Evolutionary conservation across 2,329 filamentous ascomycete species (phyloP), one percentile per base, ranked within the genome.

Genomic region (Colletotrichum zoysiae): DNA sequence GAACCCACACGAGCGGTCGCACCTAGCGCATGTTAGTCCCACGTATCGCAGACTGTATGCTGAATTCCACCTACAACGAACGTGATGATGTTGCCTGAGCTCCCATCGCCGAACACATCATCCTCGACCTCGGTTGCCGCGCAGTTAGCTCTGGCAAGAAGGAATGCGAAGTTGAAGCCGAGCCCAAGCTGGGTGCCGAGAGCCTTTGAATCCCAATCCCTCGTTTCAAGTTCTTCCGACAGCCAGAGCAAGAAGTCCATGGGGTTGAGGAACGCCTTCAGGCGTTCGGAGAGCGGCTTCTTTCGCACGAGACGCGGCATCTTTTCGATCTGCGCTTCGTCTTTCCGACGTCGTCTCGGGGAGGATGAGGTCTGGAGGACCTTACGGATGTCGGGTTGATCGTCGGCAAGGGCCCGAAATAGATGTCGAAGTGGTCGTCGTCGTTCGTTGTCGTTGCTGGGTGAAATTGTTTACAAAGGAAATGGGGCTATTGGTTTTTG

Each of bases 171-270:
- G 81, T 98, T 98, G 77, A 95, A 85, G 0, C 80, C 87, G 38
- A 97, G 76, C 6, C 95, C 95, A 23, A 97, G 84, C 63, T 93
- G 91, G 6, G 90, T 89, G 35, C 94, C 93, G 80, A 94, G 92
- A 46, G 90, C 84, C 75, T 93, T 92, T 26, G 95, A 94, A 76
- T 98, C 93, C 91, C 95, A 97, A 77, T 97, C 93, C 78, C 92
- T 91, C 38, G 94, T 94, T 79, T 98, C 95, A 72, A 99, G 88
- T 82, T 97, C 94, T 80, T 98, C 95, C 0, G 94, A 97, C 2
- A 97, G 82, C 93, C 94, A 97, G 23, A 99, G 89, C 65, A 96
- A 84, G 78, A 95, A 93, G 82, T 99, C 96, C 84, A 93, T 92
- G 3, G 94, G 94, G 78, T 98, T 95, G 71, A 98, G 85, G 81